Evolutionary conservation across 306 rosid genomes (phyloP), one percentile per base, ranked within the genome.

Genomic region (Quercus robur): DNA sequence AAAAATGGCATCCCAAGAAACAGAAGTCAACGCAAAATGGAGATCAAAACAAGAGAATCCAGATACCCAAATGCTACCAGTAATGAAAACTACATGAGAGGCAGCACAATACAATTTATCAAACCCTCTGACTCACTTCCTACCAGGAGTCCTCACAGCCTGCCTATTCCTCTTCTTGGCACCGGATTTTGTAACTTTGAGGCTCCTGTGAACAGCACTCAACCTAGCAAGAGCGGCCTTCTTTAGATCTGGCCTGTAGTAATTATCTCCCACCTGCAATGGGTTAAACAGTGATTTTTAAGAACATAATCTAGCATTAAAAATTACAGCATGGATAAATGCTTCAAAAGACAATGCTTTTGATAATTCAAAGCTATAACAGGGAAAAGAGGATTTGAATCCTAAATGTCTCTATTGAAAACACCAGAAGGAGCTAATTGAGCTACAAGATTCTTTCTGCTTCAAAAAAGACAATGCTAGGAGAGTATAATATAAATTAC

Each of bases 121-220:
- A 33, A 7, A 61, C 10, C 38, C 59, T 6, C 49, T 25, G 17
- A 18, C 69, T 86, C 84, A 86, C 64, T 84, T 72, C 70, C 87
- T 63, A 62, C 88, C 86, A 75, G 0, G 74, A 77, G 75, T 58
- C 84, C 68, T 90, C 81, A 81, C 70, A 1, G 89, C 92, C 69
- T 91, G 97, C 74, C 97, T 94, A 80, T 91, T 94, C 91, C 90
- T 94, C 91, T 94, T 94, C 94, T 92, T 94, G 30, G 67, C 92
- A 70, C 99, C 99, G 18, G 98, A 95, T 88, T 95, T 95, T 25
- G 96, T 82, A 70, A 95, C 94, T 88, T 80, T 93, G 68, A 93
- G 94, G 88, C 99, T 95, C 88, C 89, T 86, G 73, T 90, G 77
- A 67, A 93, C 99, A n/a, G 83, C 97, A 80, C 98, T 93, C 90